Conservation (phyloP, 1,139 yeast genomes). For the Nadsonia starkeyi-henricii region DNA sequence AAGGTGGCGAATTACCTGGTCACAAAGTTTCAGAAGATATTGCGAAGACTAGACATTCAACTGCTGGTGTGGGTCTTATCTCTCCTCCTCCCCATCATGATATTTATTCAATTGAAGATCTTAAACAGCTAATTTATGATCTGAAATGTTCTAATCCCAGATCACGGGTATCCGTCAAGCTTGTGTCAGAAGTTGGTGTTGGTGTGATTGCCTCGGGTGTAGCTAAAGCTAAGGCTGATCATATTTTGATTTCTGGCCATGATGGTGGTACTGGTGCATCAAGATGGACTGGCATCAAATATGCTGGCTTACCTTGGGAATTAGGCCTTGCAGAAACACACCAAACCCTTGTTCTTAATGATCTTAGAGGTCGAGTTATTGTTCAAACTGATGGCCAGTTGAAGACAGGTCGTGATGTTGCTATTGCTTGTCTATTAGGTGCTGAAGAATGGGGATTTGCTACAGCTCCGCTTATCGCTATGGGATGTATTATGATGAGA, state of each 20-base stretch:
- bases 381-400: constrained; percentile 97
- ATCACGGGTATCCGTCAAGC: constrained; percentile 90
- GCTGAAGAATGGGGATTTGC: constrained; percentile 99
- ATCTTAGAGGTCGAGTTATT: constrained; percentile 85
- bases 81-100: constrained; percentile 99
- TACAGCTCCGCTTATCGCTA: constrained; percentile 88
- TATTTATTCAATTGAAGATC: constrained; percentile 93
- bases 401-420: constrained; percentile 92
- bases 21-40: constrained; percentile 78
- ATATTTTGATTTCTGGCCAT: constrained; percentile 88
- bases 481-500: constrained; percentile 96
- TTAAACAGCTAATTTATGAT: constrained; percentile 92
- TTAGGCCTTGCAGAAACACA: constrained; percentile 96
- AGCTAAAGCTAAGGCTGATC: constrained; percentile 97
- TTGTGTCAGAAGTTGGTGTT: constrained; percentile 96
- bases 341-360: constrained; percentile 91
- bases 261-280: constrained; percentile 99
- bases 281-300: constrained; percentile 90
- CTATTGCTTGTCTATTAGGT: constrained; percentile 88
- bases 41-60: constrained; percentile 93
- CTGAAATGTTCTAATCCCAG: constrained; percentile 94
- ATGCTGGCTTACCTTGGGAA: constrained; percentile 98
- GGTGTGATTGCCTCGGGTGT: constrained; percentile 99
- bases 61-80: constrained; percentile 92
- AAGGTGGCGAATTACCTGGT: constrained; percentile 98